These are phyloP conservation scores for Holtermannia corniformis DNA, from an alignment of 768 basidiomycete species.

Conservation along the genomic window DNA sequence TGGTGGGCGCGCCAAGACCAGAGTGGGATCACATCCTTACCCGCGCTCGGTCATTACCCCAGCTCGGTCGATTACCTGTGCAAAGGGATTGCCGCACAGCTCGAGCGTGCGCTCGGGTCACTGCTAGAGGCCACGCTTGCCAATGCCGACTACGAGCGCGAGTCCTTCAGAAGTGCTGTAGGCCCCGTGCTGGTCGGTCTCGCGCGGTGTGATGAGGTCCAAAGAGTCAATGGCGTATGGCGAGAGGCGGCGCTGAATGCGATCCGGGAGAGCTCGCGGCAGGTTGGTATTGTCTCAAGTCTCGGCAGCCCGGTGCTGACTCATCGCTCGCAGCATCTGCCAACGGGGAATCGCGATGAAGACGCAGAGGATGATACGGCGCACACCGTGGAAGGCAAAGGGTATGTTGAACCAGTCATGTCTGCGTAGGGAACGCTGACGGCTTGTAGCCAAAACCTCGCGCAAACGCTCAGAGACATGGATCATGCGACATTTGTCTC, in stretches of 20 bases:
- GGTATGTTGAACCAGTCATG: constrained; percentile 13
- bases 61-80: constrained; percentile 12
- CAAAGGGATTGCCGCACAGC: constrained; percentile 20
- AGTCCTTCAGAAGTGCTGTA: constrained; percentile 38
- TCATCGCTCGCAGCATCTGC: constrained; percentile 49
- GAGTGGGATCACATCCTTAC: constrained; percentile 14
- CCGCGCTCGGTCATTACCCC: constrained; percentile 21
- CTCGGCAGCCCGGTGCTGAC: not conserved
- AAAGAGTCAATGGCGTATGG: constrained; percentile 36
- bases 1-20: constrained; percentile 33
- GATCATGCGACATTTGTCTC: constrained; percentile 58
- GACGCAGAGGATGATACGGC: constrained; percentile 46
- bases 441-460: constrained; percentile 41
- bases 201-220: constrained; percentile 45
- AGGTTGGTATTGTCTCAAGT: constrained; percentile 15
- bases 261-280: constrained; percentile 30
- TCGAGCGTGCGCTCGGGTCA: constrained; percentile 23
- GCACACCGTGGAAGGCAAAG: constrained; percentile 37
- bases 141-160: constrained; percentile 8
- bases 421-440: not conserved
- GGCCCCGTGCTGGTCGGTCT: constrained; percentile 70
- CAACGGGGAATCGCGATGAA: constrained; percentile 50
- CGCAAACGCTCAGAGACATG: constrained; percentile 57
- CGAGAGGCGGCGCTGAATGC: constrained; percentile 30
- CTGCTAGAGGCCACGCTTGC: constrained; percentile 12